These are phyloP conservation scores for Agrocybe praecox DNA, from an alignment of 768 basidiomycete genomes.

Conservation along the genomic window DNA sequence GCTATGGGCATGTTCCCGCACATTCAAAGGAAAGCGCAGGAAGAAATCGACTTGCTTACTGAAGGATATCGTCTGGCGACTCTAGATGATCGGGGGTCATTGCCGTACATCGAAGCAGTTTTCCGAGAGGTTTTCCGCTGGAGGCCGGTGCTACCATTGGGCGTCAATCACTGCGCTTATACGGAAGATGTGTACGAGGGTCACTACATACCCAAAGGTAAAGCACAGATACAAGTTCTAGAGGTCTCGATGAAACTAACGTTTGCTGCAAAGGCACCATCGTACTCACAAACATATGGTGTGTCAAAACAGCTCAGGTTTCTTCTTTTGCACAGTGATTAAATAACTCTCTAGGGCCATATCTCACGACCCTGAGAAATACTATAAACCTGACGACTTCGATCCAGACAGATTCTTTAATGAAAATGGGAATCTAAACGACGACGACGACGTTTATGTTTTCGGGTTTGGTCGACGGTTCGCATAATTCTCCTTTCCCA, in stretches of 20 bases:
- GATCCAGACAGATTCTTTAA: not conserved
- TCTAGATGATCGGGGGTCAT: slow-evolving; percentile 19
- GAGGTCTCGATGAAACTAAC: not conserved
- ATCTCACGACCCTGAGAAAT: not conserved
- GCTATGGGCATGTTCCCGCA: slow-evolving; percentile 31
- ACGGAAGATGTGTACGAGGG: slow-evolving; percentile 25
- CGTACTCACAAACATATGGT: not conserved
- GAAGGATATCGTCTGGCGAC: slow-evolving; percentile 28
- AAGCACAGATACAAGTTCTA: not conserved
- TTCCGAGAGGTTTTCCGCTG: slow-evolving; percentile 19
- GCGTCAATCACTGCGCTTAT: slow-evolving; percentile 20
- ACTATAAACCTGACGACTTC: not conserved
- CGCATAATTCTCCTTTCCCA: not conserved
- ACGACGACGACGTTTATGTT: slow-evolving; percentile 9
- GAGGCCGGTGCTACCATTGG: slow-evolving; percentile 16
- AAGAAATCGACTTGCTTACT: slow-evolving; percentile 30
- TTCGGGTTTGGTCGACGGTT: slow-evolving; percentile 2
- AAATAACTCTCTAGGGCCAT: not conserved
- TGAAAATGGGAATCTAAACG: slow-evolving; percentile 1
- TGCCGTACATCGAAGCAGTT: slow-evolving; percentile 25
- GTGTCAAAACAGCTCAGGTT: not conserved
- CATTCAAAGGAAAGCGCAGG: slow-evolving; percentile 30
- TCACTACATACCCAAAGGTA: slow-evolving; percentile 16
- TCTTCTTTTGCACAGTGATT: too few species aligned
- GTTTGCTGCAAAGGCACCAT: not conserved